Conservation (phyloP, 2,329 filamentous ascomycete genomes). For the Piedraia hortae region DNA sequence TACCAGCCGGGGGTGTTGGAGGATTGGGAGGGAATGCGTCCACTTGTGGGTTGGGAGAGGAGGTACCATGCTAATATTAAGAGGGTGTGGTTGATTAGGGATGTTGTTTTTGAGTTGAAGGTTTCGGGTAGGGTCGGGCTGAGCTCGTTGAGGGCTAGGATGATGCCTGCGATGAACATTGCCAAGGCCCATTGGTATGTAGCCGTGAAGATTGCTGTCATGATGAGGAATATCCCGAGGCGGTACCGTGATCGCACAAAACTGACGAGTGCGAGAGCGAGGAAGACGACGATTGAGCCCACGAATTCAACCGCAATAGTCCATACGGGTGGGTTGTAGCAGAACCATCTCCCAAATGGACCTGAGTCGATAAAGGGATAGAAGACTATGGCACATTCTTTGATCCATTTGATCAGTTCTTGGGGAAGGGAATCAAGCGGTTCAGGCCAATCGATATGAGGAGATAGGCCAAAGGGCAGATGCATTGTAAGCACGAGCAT, state of each 20-base stretch:
- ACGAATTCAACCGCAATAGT: conserved; percentile 33
- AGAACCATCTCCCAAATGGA: conserved; percentile 22
- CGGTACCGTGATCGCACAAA: conserved; percentile 23
- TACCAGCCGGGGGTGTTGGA: conserved; percentile 29
- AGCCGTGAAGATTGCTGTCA: conserved; percentile 17
- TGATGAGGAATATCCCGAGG: conserved; percentile 5
- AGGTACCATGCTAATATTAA: conserved; percentile 21
- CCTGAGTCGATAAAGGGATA: conserved; percentile 14
- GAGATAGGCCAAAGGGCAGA: conserved; percentile 18
- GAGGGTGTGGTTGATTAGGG: conserved; percentile 13
- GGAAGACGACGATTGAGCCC: conserved; percentile 35
- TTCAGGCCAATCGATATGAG: conserved; percentile 4
- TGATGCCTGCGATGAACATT: conserved; percentile 20
- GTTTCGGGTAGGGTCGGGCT: conserved; percentile 13
- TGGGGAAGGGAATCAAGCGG: conserved; percentile 15
- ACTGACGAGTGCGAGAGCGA: conserved; percentile 17
- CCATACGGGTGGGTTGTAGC: conserved; percentile 15
- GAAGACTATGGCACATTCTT: conserved; percentile 32
- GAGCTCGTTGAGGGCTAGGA: conserved; percentile 36
- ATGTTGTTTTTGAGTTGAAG: conserved; percentile 1
- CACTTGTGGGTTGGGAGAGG: conserved; percentile 14
- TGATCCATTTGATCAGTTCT: conserved; percentile 21
- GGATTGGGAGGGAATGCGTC: conserved; percentile 25
- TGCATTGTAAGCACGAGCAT: conserved; percentile 25
- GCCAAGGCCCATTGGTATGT: conserved; percentile 23